Evolutionary conservation across 2,329 filamentous ascomycete genomes (phyloP).

Genomic region (Diaporthe ilicicola): DNA sequence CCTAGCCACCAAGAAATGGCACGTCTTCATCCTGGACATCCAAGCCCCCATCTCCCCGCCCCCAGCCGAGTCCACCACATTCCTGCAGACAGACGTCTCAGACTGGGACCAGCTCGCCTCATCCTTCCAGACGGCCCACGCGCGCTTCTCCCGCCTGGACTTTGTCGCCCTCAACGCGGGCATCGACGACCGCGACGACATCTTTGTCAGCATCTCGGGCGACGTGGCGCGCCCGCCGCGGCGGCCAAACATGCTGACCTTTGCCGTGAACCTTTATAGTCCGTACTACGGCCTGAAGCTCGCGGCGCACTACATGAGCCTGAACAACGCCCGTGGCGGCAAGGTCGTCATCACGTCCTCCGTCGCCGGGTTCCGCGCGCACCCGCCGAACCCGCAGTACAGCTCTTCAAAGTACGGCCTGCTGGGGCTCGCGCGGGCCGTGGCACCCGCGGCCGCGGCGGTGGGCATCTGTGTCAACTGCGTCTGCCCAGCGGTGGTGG

Average conservation of each 20-base stretch:
- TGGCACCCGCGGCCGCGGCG: neutral
- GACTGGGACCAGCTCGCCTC: constrained; percentile 21
- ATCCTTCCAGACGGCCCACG: constrained; percentile 7
- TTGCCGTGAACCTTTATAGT: constrained; percentile 11
- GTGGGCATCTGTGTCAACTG: constrained; percentile 12
- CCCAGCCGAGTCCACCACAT: neutral
- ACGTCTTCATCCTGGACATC: constrained; percentile 21
- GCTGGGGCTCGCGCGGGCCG: constrained; percentile 4
- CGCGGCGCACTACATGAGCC: constrained; percentile 25
- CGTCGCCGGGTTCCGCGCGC: neutral
- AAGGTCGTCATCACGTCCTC: constrained; percentile 23
- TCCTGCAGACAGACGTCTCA: constrained; percentile 14
- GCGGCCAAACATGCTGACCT: constrained; percentile 20
- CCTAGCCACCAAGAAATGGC: constrained; percentile 44
- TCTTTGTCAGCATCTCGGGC: constrained; percentile 9
- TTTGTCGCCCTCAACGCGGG: constrained; percentile 22
- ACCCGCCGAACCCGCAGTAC: constrained; percentile 12
- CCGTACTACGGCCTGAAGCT: constrained; percentile 28
- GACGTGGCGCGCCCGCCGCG: constrained; percentile 1
- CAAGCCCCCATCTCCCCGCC: neutral
- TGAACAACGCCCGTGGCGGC: neutral
- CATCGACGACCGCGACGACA: constrained; percentile 24
- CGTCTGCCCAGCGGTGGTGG: constrained; percentile 16
- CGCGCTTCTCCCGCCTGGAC: constrained; percentile 21
- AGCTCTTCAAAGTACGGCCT: constrained; percentile 8